phyloP scores from a whole-genome alignment of 129 eudicot genomes.

The Helianthus annuus region HanXRQr2.0-SUNRISE NC_035440.2:59597919-59598418 shows the following conservation, averaged over 20 bases:
- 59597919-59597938: conserved; percentile 62
- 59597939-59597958: conserved; percentile 54
- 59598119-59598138: conserved; percentile 45
- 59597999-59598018: conserved; percentile 54
- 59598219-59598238: conserved; percentile 37
- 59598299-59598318: conserved; percentile 45
- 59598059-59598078: conserved; percentile 41
- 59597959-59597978: conserved; percentile 50
- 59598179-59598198: conserved; percentile 30
- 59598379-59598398: conserved; percentile 54
- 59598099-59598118: conserved; percentile 46
- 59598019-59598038: conserved; percentile 43
- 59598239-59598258: conserved; percentile 26
- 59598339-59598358: conserved; percentile 40
- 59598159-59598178: conserved; percentile 38
- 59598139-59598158: conserved; percentile 42
- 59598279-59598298: conserved; percentile 52
- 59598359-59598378: conserved; percentile 51
- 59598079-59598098: conserved; percentile 44
- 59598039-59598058: conserved; percentile 51
- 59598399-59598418: conserved; percentile 38
- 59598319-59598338: conserved; percentile 41
- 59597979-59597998: conserved; percentile 52
- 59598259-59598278: conserved; percentile 37
- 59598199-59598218: conserved; percentile 31